These are phyloP conservation scores for Paramarasmius palmivorus DNA, from an alignment of 1,284 basidiomycete genomes.

Conservation along the genomic window DNA sequence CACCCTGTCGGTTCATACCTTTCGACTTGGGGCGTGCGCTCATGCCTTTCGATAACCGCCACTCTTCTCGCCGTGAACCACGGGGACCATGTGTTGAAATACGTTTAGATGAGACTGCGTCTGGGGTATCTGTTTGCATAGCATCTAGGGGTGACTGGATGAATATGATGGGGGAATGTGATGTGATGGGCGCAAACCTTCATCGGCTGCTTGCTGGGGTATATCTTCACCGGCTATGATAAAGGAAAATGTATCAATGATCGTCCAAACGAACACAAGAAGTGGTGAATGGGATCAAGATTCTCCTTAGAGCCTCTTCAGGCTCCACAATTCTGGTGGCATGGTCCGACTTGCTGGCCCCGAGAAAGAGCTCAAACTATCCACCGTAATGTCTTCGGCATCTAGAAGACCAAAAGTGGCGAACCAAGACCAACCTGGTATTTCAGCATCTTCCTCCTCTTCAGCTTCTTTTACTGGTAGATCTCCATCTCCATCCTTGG, in stretches of 20 bases:
- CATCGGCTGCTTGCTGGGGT: neutral
- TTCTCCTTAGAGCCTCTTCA: constrained; percentile 13
- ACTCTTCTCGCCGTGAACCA: constrained; percentile 68
- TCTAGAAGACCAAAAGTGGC: constrained; percentile 57
- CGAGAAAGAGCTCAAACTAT: constrained; percentile 39
- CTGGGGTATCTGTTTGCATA: constrained; percentile 51
- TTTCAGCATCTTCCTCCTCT: constrained; percentile 35
- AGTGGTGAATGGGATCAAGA: constrained; percentile 27
- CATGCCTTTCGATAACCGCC: constrained; percentile 75
- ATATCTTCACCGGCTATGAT: constrained; percentile 29
- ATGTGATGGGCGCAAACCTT: constrained; percentile 12
- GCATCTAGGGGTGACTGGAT: constrained; percentile 38
- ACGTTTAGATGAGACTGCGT: constrained; percentile 32
- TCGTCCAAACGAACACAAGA: constrained; percentile 29
- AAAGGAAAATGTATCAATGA: constrained; percentile 35
- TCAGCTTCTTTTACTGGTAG: constrained; percentile 36
- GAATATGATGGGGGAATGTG: constrained; percentile 10
- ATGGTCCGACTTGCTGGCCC: constrained; percentile 3
- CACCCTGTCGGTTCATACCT: constrained; percentile 70
- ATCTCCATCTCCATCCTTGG: constrained; percentile 42
- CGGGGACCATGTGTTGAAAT: constrained; percentile 78
- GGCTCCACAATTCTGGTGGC: neutral
- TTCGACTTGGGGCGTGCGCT: constrained; percentile 45
- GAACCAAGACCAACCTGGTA: constrained; percentile 70
- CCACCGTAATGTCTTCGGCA: constrained; percentile 52